phyloP scores from a whole-genome alignment of 805 yeast genomes.

The Candida argentea region DNA sequence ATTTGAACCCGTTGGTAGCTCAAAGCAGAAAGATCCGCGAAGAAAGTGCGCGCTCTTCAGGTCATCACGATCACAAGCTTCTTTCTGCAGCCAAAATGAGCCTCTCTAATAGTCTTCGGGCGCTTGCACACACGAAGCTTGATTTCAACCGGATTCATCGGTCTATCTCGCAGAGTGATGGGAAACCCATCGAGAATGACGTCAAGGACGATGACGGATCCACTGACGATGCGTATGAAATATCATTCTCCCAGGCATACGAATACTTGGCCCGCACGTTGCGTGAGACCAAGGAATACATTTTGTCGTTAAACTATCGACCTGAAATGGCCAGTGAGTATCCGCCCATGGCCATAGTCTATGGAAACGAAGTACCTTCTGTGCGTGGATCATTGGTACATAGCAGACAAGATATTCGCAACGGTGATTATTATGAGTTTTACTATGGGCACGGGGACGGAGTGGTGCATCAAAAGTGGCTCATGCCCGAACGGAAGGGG shows the following conservation, averaged over 20 bases:
- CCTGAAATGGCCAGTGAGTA: slow-evolving; percentile 37
- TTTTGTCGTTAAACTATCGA: slow-evolving; percentile 45
- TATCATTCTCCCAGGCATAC: slow-evolving; percentile 49
- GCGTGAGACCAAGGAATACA: slow-evolving; percentile 45
- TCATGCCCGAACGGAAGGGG: slow-evolving; percentile 69
- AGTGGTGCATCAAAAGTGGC: slow-evolving; percentile 73
- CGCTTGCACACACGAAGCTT: background rate
- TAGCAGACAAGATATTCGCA: slow-evolving; percentile 49
- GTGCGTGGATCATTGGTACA: slow-evolving; percentile 69
- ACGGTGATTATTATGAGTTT: slow-evolving; percentile 68
- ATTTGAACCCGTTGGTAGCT: slow-evolving; percentile 65
- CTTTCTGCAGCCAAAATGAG: too few species aligned
- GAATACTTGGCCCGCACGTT: slow-evolving; percentile 57
- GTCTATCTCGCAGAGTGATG: background rate
- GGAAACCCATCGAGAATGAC: slow-evolving; percentile 1
- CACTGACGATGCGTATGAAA: slow-evolving; percentile 6
- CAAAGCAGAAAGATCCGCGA: slow-evolving; percentile 20
- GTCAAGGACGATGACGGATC: slow-evolving; percentile 3
- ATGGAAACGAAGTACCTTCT: slow-evolving; percentile 76
- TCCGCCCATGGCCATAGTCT: slow-evolving; percentile 79
- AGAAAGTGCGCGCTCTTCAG: slow-evolving; percentile 4
- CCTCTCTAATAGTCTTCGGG: slow-evolving; percentile 2
- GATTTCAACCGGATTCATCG: background rate
- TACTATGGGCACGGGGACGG: slow-evolving; percentile 92
- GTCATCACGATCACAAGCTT: slow-evolving; percentile 9